Evolutionary conservation across 805 yeast species (phyloP), one percentile per base, ranked within the genome.

Genomic region (Priceomyces fermenticarens): DNA sequence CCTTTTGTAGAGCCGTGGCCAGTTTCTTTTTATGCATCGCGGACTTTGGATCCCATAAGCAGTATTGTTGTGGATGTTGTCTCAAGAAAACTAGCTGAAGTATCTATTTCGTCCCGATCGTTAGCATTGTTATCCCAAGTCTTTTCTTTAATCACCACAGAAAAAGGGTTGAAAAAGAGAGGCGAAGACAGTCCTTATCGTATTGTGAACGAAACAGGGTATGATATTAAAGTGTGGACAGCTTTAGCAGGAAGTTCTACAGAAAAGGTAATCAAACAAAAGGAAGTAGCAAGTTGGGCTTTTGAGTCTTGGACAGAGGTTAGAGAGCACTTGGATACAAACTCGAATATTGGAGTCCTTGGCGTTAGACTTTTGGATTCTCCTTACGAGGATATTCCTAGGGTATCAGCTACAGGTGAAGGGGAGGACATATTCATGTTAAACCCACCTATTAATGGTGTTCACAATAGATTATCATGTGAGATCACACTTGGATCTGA

Each of bases 241-340:
- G 87, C 85, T 36, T 70, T 63, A 8, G 43, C 45, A 1, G 47
- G 39, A 16, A 40, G 36, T 1, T 38, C 28, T n/a, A 38, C 35
- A 9, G 49, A 60, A 41, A 67, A 73, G 0, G 30, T 52, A 0
- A 55, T 86, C 11, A 60, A 66, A 30, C 70, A 80, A 38, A 76
- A 77, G 1, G 78, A 76, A 4, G 60, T 62, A 3, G 57, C 78
- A 3, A 84, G 87, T 1, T 93, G 98, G 97, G 81, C 89, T 31
- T 95, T 95, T 67, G 96, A 90, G 53, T 97, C 91, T 56, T 93
- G 98, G 97, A 73, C 87, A 46, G 73, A 74, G 25, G 77, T 89
- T 16, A 81, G 99, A 60, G 96, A 91, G 54, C 80, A 81, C 41
- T 65, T 90, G 41, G 82, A 78, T 45, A 77, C 84, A 3, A 84